phyloP scores from a whole-genome alignment of 2,329 filamentous ascomycete species.

The Fusarium sp. region DNA sequence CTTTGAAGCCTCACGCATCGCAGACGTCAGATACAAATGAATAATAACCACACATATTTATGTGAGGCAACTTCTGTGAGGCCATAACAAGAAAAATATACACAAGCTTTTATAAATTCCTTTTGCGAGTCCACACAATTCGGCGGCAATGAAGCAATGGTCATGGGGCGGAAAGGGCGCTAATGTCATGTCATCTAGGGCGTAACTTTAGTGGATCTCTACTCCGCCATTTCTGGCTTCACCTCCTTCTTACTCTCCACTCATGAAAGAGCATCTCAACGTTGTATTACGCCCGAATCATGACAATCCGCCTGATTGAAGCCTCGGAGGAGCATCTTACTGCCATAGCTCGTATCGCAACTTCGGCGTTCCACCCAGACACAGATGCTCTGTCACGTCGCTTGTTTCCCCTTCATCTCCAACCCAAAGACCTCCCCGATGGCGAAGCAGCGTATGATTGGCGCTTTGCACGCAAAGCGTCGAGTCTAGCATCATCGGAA shows the following conservation, averaged over 20 bases:
- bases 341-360: slow-evolving; percentile 9
- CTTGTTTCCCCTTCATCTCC: slow-evolving; percentile 12
- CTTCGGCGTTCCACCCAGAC: slow-evolving; percentile 11
- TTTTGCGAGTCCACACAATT: not conserved
- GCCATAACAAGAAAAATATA: accelerated
- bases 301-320: not conserved
- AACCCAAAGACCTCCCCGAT: slow-evolving; percentile 1
- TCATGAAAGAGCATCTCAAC: accelerated
- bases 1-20: no score
- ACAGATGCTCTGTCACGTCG: slow-evolving; percentile 15
- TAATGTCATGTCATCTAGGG: not conserved
- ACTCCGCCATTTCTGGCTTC: not conserved
- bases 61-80: accelerated
- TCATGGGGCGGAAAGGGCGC: not conserved
- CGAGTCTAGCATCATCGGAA: not conserved
- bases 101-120: accelerated
- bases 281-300: not conserved
- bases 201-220: not conserved
- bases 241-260: not conserved
- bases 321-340: not conserved
- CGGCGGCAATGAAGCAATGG: not conserved
- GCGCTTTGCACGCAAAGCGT: slow-evolving; percentile 14
- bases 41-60: no score
- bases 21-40: not conserved
- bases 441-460: slow-evolving; percentile 25